phyloP scores from a whole-genome alignment of 108 stramenopile genomes.

The Pseudonitzschia pungens region DNA sequence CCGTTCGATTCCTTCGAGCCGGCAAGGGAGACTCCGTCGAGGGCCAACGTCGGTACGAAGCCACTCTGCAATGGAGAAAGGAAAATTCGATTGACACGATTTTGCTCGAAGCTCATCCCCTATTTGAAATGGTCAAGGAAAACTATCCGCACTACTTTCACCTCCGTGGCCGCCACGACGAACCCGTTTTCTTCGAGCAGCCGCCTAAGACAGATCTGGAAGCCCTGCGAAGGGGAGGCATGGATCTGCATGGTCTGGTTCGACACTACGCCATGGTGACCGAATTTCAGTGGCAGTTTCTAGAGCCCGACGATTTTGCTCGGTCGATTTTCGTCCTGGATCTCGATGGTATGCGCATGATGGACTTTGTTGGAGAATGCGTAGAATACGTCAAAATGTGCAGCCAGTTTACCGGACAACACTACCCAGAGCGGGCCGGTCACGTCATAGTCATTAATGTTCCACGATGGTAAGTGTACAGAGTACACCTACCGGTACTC shows the following conservation, averaged over 20 bases:
- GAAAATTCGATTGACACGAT: conserved; percentile 65
- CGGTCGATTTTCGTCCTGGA: conserved; percentile 67
- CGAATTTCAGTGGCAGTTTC: conserved; percentile 72
- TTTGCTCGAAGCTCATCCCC: conserved; percentile 49
- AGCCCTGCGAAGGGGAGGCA: conserved; percentile 49
- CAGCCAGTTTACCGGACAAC: conserved; percentile 50
- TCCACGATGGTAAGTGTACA: conserved; percentile 40
- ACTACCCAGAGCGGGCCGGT: conserved; percentile 80
- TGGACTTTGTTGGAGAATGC: conserved; percentile 75
- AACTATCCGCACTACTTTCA: conserved; percentile 76
- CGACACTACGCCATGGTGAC: conserved; percentile 73
- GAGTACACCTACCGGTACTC: neutral
- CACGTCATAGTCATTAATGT: conserved; percentile 56
- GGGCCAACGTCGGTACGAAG: conserved; percentile 56
- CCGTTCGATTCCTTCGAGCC: conserved; percentile 67
- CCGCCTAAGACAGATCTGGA: conserved; percentile 68
- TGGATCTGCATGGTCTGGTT: conserved; percentile 48
- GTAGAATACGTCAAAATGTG: conserved; percentile 68
- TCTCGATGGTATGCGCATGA: conserved; percentile 67
- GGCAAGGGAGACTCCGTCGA: conserved; percentile 62
- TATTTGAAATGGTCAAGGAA: conserved; percentile 59
- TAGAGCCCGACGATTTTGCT: conserved; percentile 58
- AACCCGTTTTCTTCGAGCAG: conserved; percentile 68
- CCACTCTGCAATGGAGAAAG: conserved; percentile 65
- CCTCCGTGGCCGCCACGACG: conserved; percentile 47